Evolutionary conservation across 2,329 filamentous ascomycete species (phyloP).

Genomic region (Neofusicoccum ribis): DNA sequence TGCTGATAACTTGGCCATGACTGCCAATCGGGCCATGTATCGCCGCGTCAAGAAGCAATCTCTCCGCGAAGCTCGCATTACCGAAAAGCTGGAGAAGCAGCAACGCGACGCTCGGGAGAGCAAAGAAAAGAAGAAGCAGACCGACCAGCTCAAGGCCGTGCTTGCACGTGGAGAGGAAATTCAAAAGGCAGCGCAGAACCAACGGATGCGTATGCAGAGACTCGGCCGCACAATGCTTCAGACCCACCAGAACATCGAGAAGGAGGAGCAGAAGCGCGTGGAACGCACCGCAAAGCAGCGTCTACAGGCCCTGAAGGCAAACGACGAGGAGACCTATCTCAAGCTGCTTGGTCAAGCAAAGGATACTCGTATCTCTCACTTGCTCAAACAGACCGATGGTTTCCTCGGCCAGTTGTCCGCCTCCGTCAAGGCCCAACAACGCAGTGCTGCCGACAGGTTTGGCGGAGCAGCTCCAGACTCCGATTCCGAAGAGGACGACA

Average conservation of each 20-base stretch:
- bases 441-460: conserved; percentile 76
- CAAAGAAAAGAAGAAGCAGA: conserved; percentile 96
- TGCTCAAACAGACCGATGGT: conserved; percentile 94
- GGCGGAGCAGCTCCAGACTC: conserved; percentile 60
- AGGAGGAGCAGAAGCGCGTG: conserved; percentile 98
- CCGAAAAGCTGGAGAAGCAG: conserved; percentile 98
- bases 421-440: conserved; percentile 92
- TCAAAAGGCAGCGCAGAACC: conserved; percentile 63
- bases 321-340: conserved; percentile 98
- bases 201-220: conserved; percentile 77
- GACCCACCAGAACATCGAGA: conserved; percentile 95
- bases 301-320: conserved; percentile 97
- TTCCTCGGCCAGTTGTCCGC: conserved; percentile 95
- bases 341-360: conserved; percentile 98
- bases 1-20: conserved; percentile 96
- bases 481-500: conserved; percentile 62
- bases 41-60: conserved; percentile 97
- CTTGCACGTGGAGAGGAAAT: conserved; percentile 80
- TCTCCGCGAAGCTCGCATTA: conserved; percentile 90
- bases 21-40: conserved; percentile 86
- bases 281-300: conserved; percentile 98
- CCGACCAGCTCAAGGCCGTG: conserved; percentile 86
- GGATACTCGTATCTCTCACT: conserved; percentile 97
- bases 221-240: conserved; percentile 84
- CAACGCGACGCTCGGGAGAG: conserved; percentile 94